Evolutionary conservation across 768 basidiomycete genomes (phyloP).

Genomic region (Neoboletus brunneissimus): DNA sequence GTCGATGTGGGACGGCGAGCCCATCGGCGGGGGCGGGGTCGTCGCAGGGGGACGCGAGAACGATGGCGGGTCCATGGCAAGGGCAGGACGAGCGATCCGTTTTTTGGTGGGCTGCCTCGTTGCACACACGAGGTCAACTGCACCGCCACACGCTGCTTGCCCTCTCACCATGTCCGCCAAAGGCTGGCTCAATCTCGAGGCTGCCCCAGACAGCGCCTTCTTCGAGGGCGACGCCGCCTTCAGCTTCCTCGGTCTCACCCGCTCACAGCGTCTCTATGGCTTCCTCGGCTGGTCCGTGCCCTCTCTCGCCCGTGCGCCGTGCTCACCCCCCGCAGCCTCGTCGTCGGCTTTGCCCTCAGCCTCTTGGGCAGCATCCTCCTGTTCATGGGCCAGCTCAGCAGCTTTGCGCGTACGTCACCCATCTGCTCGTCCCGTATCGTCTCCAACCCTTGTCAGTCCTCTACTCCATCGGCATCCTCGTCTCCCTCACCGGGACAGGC

Average conservation of each 20-base stretch:
- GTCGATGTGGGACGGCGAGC: background rate
- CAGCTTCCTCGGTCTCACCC: conserved; percentile 71
- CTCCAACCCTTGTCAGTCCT: conserved; percentile 49
- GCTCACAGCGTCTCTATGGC: conserved; percentile 81
- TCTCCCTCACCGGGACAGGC: conserved; percentile 84
- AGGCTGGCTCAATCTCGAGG: conserved; percentile 86
- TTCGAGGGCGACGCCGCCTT: conserved; percentile 92
- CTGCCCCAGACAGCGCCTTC: conserved; percentile 75
- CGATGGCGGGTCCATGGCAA: background rate
- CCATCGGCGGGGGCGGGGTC: conserved; percentile 28
- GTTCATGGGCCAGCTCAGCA: conserved; percentile 62
- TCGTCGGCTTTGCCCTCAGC: conserved; percentile 75
- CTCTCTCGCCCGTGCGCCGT: too few relatives aligned
- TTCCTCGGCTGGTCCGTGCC: conserved; percentile 77
- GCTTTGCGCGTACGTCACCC: conserved; percentile 68
- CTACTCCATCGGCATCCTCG: conserved; percentile 76
- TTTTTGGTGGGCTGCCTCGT: too few relatives aligned
- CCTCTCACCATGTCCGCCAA: conserved; percentile 40
- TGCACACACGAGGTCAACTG: conserved; percentile 24
- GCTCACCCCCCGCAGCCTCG: conserved; percentile 47
- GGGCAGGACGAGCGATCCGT: too few relatives aligned
- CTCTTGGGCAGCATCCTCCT: conserved; percentile 76
- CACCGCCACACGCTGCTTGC: conserved; percentile 10
- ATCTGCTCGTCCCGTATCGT: background rate
- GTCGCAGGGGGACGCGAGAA: background rate